phyloP scores from a whole-genome alignment of 2,329 filamentous ascomycete species.

The Delphinella strobiligena region DNA sequence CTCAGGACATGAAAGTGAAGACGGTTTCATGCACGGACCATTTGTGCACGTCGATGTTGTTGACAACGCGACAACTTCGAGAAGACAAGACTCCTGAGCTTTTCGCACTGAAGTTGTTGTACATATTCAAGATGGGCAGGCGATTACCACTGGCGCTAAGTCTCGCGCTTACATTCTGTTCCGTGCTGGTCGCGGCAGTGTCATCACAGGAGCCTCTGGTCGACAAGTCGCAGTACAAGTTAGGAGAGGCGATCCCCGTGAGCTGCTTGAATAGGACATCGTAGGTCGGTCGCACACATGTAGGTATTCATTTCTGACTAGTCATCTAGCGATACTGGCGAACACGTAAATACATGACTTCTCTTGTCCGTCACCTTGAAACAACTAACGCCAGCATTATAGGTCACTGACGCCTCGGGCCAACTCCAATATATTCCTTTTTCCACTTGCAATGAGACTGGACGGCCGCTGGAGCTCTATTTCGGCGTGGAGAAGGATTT shows the following conservation, averaged over 20 bases:
- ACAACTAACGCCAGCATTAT: slow-evolving; percentile 1
- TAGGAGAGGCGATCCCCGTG: slow-evolving; percentile 38
- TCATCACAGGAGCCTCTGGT: slow-evolving; percentile 29
- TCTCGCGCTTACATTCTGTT: slow-evolving; percentile 20
- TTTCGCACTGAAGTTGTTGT: neutral
- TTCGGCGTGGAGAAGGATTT: slow-evolving; percentile 73
- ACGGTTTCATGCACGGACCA: too few species aligned
- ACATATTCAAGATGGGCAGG: neutral
- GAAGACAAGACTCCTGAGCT: neutral
- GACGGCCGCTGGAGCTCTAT: slow-evolving; percentile 65
- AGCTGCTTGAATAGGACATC: slow-evolving; percentile 40
- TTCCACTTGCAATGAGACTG: slow-evolving; percentile 79
- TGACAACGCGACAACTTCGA: too few species aligned
- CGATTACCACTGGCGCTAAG: slow-evolving; percentile 10
- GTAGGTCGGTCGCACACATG: slow-evolving; percentile 21
- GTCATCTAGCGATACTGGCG: neutral
- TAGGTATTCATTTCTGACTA: neutral
- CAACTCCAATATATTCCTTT: slow-evolving; percentile 90
- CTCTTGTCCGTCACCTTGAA: neutral
- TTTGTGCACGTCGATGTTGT: too few species aligned
- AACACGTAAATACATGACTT: neutral
- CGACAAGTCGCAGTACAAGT: slow-evolving; percentile 30
- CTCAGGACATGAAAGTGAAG: too few species aligned
- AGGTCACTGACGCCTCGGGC: slow-evolving; percentile 63
- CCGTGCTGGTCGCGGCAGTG: slow-evolving; percentile 25